Evolutionary conservation across 179 eudicot species (phyloP).

Genomic region (Actinidia chinensis): DNA sequence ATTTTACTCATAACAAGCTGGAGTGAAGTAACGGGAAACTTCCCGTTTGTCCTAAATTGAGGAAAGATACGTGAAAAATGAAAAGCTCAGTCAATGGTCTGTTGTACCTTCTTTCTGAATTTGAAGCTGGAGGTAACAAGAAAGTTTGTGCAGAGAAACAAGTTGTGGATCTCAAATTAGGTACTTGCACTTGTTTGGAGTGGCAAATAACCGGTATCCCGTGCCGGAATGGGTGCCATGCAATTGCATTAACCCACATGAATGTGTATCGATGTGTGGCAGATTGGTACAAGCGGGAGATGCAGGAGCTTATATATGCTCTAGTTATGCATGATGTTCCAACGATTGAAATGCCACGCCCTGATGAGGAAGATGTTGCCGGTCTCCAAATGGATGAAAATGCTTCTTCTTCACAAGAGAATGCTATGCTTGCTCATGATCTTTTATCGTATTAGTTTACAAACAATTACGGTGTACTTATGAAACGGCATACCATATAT

Average conservation of each 20-base stretch:
- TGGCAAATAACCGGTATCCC: constrained; percentile 20
- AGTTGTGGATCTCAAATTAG: constrained; percentile 1
- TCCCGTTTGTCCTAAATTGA: constrained; percentile 9
- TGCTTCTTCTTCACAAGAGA: not conserved
- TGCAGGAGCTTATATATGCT: constrained; percentile 2
- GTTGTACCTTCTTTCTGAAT: not conserved
- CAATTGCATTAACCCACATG: constrained; percentile 10
- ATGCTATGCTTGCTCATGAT: not conserved
- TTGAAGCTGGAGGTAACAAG: not conserved
- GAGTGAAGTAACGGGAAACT: not conserved
- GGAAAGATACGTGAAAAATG: not conserved
- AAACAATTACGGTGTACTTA: no score
- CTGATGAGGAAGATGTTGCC: not conserved
- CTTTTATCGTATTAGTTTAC: no score
- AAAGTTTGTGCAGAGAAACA: not conserved
- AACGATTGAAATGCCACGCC: not conserved
- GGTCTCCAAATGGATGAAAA: not conserved
- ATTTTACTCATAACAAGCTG: not conserved
- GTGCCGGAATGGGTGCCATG: constrained; percentile 8
- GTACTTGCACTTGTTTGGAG: constrained; percentile 12
- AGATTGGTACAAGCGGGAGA: not conserved
- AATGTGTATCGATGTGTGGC: constrained; percentile 13
- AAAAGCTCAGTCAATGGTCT: not conserved
- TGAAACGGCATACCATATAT: no score
- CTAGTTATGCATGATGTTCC: not conserved